Conservation (phyloP, 352 stramenopile genomes). For the Phytophthora litchii region DNA sequence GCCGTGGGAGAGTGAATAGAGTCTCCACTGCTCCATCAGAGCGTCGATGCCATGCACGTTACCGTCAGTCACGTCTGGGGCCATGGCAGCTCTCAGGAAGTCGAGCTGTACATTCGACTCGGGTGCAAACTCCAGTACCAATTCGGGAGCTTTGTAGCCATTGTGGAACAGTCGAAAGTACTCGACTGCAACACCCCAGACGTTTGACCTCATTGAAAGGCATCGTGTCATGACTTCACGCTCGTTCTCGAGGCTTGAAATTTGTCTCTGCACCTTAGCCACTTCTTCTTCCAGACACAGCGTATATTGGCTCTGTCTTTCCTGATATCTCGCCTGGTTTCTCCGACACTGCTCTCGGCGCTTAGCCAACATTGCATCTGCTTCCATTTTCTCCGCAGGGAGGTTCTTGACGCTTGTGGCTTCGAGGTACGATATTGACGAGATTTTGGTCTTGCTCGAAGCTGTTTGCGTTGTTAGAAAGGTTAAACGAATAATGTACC, state of each 20-base stretch:
- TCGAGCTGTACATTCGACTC: neutral
- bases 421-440: neutral
- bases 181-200: constrained; percentile 7
- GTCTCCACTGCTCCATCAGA: constrained; percentile 25
- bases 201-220: neutral
- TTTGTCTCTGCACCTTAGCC: neutral
- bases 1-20: constrained; percentile 11
- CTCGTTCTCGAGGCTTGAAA: neutral
- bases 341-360: constrained; percentile 9
- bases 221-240: neutral
- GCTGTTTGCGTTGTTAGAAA: neutral
- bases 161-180: constrained; percentile 4
- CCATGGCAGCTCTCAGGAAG: constrained; percentile 11
- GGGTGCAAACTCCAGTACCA: neutral
- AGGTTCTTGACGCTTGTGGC: no score
- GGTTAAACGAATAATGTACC: no score
- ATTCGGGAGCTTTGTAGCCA: neutral
- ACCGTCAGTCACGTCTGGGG: constrained; percentile 9
- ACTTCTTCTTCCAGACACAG: neutral
- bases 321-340: constrained; percentile 8
- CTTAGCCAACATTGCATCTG: no score
- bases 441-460: neutral
- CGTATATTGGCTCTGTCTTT: neutral
- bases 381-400: no score
- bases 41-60: constrained; percentile 11